phyloP scores from a whole-genome alignment of 805 yeast genomes.

The Candida dendrica region DNA sequence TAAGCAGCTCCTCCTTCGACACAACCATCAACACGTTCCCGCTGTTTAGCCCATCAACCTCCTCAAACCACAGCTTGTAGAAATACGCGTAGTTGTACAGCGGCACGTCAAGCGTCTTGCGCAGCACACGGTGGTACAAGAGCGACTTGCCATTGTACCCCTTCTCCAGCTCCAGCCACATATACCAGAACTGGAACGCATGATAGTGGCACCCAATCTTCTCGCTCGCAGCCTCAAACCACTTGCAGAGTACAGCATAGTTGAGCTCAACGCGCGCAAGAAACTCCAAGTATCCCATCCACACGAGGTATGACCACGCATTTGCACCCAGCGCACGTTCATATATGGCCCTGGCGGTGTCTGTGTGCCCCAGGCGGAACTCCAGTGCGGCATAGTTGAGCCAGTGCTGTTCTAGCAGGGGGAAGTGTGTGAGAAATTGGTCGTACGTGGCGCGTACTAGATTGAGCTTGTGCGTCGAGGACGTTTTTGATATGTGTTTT shows the following conservation, averaged over 20 bases:
- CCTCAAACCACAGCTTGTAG: conserved; percentile 31
- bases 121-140: conserved; percentile 27
- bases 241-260: conserved; percentile 23
- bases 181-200: conserved; percentile 42
- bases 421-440: conserved; percentile 38
- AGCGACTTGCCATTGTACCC: conserved; percentile 25
- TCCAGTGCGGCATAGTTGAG: conserved; percentile 43
- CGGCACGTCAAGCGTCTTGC: conserved; percentile 49
- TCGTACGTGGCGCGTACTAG: conserved; percentile 33
- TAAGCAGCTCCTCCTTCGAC: conserved; percentile 10
- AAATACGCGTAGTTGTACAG: conserved; percentile 44
- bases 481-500: conserved; percentile 27
- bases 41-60: conserved; percentile 16
- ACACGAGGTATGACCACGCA: conserved; percentile 39
- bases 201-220: conserved; percentile 47
- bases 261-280: conserved; percentile 20
- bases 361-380: conserved; percentile 36
- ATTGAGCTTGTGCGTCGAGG: conserved; percentile 23
- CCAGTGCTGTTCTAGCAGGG: conserved; percentile 51
- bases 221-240: conserved; percentile 41
- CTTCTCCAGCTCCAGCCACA: conserved; percentile 37
- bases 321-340: conserved; percentile 30
- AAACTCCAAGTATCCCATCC: conserved; percentile 43
- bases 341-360: conserved; percentile 29
- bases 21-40: conserved; percentile 10